Evolutionary conservation across 495 filamentous ascomycete species (phyloP), one percentile per base, ranked within the genome.

Genomic region (Hyaloscypha variabilis): DNA sequence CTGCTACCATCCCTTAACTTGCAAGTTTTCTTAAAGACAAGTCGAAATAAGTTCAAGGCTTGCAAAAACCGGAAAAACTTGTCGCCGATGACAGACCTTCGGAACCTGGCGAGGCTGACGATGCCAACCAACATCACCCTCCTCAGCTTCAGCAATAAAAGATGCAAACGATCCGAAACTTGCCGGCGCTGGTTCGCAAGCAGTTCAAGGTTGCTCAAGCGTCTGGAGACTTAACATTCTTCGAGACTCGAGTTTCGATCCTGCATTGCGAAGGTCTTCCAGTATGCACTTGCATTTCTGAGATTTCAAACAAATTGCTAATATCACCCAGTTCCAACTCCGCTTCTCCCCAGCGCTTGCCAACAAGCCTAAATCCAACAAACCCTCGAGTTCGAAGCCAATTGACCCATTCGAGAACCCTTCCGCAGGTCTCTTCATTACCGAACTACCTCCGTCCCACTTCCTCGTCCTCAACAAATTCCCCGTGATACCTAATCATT

Each of bases 391-490:
- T 42, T 69, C 69, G 19, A 70, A 73, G 11, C 79, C 75, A n/a
- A 77, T 83, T 67, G 88, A 94, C 72, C 90, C 90, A 36, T 96
- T 96, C 76, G 81, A 87, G 55, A 83, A 88, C 61, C 91, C 91
- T 1, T 75, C 80, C 0, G 73, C 79, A 23, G 82, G 83, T 1
- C 83, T 96, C 26, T 79, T 92, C 62, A 75, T 94, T 63, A 77
- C 85, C 46, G 77, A 84, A 17, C 73, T 90, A 10, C 81, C 84
- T 0, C 75, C 77, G 0, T 77, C 78, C 8, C 90, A 94, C 75
- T 75, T 82, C 64, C 80, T 94, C 42, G 85, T 94, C 28, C 77
- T 96, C 55, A 94, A 94, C 77, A 94, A 93, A 73, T 96, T 86
- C 71, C 90, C 92, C 21, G 82, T 96, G 23, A 91, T 93, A 31